Evolutionary conservation across 495 filamentous ascomycete genomes (phyloP).

Genomic region (Apodospora peruviana): DNA sequence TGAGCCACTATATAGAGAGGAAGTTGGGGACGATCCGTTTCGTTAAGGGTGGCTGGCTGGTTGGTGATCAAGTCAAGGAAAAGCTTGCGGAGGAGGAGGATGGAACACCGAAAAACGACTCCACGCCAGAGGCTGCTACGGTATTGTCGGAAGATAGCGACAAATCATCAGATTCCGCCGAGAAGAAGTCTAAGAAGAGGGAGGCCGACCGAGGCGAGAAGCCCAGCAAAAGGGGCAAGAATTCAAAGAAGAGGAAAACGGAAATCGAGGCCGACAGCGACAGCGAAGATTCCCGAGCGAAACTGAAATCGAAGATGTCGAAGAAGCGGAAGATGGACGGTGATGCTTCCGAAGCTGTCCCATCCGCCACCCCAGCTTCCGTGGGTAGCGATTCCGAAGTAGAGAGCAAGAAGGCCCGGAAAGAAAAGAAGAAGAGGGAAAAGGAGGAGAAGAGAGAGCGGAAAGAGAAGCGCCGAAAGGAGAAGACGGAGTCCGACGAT

Average conservation of each 20-base stretch:
- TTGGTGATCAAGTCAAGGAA: slow-evolving; percentile 48
- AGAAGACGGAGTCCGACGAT: slow-evolving; percentile 28
- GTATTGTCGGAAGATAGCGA: slow-evolving; percentile 8
- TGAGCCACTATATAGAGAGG: slow-evolving; percentile 59
- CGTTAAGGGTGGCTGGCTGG: slow-evolving; percentile 71
- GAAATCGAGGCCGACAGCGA: slow-evolving; percentile 25
- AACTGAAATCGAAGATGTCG: slow-evolving; percentile 35
- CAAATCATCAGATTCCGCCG: slow-evolving; percentile 22
- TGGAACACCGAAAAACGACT: background rate
- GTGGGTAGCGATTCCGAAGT: slow-evolving; percentile 16
- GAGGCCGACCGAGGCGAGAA: slow-evolving; percentile 29
- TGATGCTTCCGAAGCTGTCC: slow-evolving; percentile 19
- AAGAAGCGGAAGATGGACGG: slow-evolving; percentile 27
- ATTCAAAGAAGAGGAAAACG: slow-evolving; percentile 36
- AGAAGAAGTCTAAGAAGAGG: slow-evolving; percentile 41
- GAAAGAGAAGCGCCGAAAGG: slow-evolving; percentile 37
- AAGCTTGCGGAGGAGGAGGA: slow-evolving; percentile 5
- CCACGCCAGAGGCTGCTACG: background rate
- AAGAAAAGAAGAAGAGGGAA: slow-evolving; percentile 21
- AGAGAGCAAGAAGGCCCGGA: slow-evolving; percentile 27
- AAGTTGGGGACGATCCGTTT: slow-evolving; percentile 74
- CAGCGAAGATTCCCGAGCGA: slow-evolving; percentile 16
- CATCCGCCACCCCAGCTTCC: background rate
- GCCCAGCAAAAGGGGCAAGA: slow-evolving; percentile 31
- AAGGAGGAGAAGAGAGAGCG: slow-evolving; percentile 38